Percentiles rank a stretch among this genome's conserved stretches.
phyloP scores from a whole-genome alignment of 1,284 basidiomycete species.

The Hortiboletus rubellus region DNA sequence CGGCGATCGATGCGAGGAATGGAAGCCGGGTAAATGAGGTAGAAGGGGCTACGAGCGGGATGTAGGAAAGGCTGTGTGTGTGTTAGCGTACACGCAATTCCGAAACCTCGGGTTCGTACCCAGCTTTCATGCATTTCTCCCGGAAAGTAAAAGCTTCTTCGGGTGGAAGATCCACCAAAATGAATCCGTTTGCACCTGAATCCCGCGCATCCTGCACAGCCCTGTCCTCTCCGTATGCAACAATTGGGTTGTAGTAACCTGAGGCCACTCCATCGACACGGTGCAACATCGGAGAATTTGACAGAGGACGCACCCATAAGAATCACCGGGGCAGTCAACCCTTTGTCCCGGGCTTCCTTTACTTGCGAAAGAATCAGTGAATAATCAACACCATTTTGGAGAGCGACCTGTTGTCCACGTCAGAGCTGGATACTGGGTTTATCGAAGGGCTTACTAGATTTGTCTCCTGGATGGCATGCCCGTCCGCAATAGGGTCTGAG shows the following conservation, averaged over 20 bases:
- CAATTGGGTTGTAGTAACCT: slow-evolving; percentile 1
- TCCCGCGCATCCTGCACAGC: background rate
- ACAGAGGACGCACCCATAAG: background rate
- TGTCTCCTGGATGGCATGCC: background rate
- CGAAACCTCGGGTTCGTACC: background rate
- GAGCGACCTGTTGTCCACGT: background rate
- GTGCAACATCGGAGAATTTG: background rate
- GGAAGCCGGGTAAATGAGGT: slow-evolving; percentile 1
- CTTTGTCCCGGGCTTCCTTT: background rate
- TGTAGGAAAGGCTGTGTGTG: background rate
- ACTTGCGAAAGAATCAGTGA: background rate
- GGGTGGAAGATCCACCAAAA: background rate
- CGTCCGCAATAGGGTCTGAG: background rate
- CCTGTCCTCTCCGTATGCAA: slow-evolving; percentile 1
- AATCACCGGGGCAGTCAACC: background rate
- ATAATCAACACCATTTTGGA: background rate
- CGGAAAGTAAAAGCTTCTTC: background rate
- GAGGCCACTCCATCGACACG: background rate
- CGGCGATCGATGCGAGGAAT: slow-evolving; percentile 2
- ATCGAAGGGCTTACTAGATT: background rate
- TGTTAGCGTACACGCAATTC: background rate
- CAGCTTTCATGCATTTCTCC: background rate
- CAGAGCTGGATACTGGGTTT: background rate
- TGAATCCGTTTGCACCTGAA: slow-evolving; percentile 1
- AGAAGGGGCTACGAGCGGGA: background rate